Base-by-base conservation (phyloP, 2,329 filamentous ascomycete genomes). In the Phialophora tarda region DNA sequence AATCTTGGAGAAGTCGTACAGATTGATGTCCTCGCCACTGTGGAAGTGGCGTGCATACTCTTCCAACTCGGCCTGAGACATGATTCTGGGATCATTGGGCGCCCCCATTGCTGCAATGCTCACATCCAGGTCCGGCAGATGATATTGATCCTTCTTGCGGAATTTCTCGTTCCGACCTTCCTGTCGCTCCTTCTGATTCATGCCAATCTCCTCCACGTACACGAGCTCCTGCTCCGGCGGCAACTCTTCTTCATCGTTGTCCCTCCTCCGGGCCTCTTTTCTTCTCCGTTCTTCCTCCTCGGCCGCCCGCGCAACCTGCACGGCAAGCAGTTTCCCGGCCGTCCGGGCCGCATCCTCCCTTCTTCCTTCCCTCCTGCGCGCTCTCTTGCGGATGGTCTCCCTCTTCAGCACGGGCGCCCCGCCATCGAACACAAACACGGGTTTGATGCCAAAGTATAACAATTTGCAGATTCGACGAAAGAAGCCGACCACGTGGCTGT, bases 381-480 rank as follows among this genome's bases (percentile, higher is more conserved):
- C 93, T 50, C 95, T 85, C 59, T 85, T 87, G 67, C 88, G 88
- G 67, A 99, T 93, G 0, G 95, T 99, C 77, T 96, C 91, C 64
- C 94, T 85, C 82, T 99, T 99, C 70, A 99, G 84, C 2, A 88
- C 84, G 0, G 96, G 96, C 0, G 95, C 96, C 51, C 94, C 95
- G 67, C 96, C 95, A 79, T 99, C 95, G 77, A 99, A 99, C 14
- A 99, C 93, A 77, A 99, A 99, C 53, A 99, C 93, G 0, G 95
- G 96, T 70, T 90, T 91, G 77, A 99, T 97, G 58, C 96, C 95
- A 75, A 95, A 94, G 86, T 94, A 99, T 1, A 99, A 85, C 1
- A 99, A 85, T 78, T 99, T 99, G 85, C 95, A 99, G 77, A 99
- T 97, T 67, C 95, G 89, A 59, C 95, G 91, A 80, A 99, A 99